Evolutionary conservation across 139 green algal genomes (phyloP).

Genomic region (Marvania coccoides): DNA sequence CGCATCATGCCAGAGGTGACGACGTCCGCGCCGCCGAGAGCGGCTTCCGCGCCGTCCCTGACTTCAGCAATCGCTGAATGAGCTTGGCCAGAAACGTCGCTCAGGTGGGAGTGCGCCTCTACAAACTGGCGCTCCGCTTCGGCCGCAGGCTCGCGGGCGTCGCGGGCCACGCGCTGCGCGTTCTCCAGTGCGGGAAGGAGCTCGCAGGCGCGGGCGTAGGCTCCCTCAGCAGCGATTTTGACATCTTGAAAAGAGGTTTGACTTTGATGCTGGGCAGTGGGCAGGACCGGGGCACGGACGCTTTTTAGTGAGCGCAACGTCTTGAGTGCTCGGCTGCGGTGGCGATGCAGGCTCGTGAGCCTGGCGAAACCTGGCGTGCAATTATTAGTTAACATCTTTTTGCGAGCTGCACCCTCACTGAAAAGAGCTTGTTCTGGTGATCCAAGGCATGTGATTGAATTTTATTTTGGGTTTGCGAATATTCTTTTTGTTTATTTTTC

Average conservation of each 20-base stretch:
- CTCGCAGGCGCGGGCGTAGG: background rate
- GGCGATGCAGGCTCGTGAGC: too few species aligned
- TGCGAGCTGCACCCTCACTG: too few species aligned
- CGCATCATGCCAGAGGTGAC: background rate
- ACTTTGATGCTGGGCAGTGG: too few species aligned
- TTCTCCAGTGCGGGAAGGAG: slow-evolving; percentile 16
- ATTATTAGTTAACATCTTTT: too few species aligned
- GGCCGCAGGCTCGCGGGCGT: background rate
- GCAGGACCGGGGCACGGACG: too few species aligned
- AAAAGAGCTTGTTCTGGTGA: too few species aligned
- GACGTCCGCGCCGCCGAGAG: background rate
- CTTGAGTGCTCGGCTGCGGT: too few species aligned
- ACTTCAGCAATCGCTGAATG: background rate
- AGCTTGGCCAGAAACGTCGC: background rate
- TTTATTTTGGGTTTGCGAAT: too few species aligned
- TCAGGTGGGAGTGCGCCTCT: background rate
- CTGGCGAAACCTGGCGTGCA: too few species aligned
- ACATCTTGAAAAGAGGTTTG: slow-evolving; percentile 10
- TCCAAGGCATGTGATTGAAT: too few species aligned
- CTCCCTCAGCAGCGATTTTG: background rate
- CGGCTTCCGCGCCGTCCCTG: background rate
- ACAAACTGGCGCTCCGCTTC: slow-evolving; percentile 6
- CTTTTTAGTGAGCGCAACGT: too few species aligned
- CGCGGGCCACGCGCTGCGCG: background rate
- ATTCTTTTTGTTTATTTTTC: too few species aligned